Conservation (phyloP, 2,329 filamentous ascomycete species). For the Colletotrichum somersetense region DNA sequence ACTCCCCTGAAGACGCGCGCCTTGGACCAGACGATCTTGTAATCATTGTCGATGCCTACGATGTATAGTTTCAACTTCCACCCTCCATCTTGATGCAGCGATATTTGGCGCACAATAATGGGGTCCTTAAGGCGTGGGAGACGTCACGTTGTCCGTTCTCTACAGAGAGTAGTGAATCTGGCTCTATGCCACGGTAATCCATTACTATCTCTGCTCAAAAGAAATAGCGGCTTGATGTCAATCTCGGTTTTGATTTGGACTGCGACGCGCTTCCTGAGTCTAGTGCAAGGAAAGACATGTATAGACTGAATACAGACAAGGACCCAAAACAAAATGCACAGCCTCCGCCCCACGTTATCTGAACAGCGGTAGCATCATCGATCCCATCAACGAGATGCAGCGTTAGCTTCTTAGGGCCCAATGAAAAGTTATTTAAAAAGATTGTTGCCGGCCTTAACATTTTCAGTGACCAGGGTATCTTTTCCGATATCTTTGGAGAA, state of each 20-base stretch:
- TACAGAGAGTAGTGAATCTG: conserved; percentile 1
- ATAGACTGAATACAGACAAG: conserved; percentile 45
- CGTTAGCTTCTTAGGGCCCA: conserved; percentile 44
- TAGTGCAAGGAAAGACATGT: conserved; percentile 43
- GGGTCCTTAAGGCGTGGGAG: conserved; percentile 47
- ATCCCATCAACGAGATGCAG: conserved; percentile 47
- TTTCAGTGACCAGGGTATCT: conserved; percentile 50
- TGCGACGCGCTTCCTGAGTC: conserved; percentile 46
- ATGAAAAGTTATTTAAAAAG: conserved; percentile 46
- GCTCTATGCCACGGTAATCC: conserved; percentile 46
- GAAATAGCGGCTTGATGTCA: conserved; percentile 43
- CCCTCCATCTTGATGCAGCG: conserved; percentile 52
- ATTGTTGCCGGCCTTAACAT: conserved; percentile 38
- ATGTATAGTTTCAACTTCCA: conserved; percentile 56
- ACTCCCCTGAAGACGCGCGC: conserved; percentile 30
- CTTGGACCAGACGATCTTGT: conserved; percentile 49
- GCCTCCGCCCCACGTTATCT: conserved; percentile 48
- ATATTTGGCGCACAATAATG: conserved; percentile 51
- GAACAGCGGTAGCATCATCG: conserved; percentile 50
- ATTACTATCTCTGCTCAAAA: conserved; percentile 46
- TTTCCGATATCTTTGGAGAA: conserved; percentile 50
- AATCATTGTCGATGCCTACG: conserved; percentile 54
- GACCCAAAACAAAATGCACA: conserved; percentile 31
- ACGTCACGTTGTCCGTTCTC: not conserved
- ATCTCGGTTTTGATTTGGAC: conserved; percentile 43